Conservation (phyloP, 805 yeast genomes). For the Myxozyma geophila region DNA sequence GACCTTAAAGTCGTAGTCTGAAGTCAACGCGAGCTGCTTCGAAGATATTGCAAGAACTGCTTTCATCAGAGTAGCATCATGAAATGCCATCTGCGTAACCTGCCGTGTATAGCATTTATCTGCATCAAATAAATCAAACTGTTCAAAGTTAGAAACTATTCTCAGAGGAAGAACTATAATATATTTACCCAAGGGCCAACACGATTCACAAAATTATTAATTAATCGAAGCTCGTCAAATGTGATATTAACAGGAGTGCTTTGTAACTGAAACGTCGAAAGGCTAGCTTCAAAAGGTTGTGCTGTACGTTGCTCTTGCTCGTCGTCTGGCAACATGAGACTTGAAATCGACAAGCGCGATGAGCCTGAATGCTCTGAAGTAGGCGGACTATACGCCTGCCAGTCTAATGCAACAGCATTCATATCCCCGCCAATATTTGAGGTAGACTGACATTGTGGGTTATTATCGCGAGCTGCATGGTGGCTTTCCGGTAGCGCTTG, state of each 20-base stretch:
- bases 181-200: slow-evolving; percentile 22
- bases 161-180: background rate
- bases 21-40: slow-evolving; percentile 23
- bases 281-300: background rate
- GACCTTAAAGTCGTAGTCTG: slow-evolving; percentile 19
- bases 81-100: slow-evolving; percentile 24
- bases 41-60: slow-evolving; percentile 27
- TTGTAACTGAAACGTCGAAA: background rate
- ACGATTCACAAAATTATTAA: slow-evolving; percentile 22
- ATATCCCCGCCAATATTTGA: background rate
- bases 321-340: background rate
- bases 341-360: background rate
- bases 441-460: background rate
- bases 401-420: background rate
- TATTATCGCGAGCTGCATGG: background rate
- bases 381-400: background rate
- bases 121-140: slow-evolving; percentile 25
- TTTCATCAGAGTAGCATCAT: slow-evolving; percentile 17
- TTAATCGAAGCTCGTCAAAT: slow-evolving; percentile 3
- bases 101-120: slow-evolving; percentile 10
- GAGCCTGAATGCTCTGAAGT: background rate
- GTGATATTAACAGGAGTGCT: background rate
- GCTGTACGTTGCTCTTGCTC: background rate
- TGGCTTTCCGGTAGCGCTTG: background rate
- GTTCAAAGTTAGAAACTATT: background rate